These are phyloP conservation scores for Pythium coloratum DNA, from an alignment of 352 stramenopile genomes.

Conservation along the genomic window DNA sequence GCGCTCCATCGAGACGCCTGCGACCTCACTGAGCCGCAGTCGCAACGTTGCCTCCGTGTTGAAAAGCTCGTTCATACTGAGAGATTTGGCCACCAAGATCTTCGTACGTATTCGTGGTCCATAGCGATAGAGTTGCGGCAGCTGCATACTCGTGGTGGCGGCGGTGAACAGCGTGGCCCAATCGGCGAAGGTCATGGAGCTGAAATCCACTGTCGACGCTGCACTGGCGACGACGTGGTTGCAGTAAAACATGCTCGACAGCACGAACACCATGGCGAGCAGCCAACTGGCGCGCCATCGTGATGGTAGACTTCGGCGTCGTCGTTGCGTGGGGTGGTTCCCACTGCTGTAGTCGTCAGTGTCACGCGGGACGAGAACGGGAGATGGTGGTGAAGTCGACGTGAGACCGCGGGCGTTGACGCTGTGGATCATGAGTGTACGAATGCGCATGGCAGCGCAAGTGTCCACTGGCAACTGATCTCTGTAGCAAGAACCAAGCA, in stretches of 20 bases:
- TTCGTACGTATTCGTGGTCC: slow-evolving; percentile 32
- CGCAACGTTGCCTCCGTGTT: slow-evolving; percentile 27
- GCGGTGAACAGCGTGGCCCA: slow-evolving; percentile 16
- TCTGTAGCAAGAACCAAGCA: not conserved
- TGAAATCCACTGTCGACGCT: not conserved
- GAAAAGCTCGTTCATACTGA: slow-evolving; percentile 34
- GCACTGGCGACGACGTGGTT: not conserved
- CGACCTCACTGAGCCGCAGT: slow-evolving; percentile 33
- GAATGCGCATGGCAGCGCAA: slow-evolving; percentile 11
- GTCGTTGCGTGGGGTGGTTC: not conserved
- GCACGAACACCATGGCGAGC: not conserved
- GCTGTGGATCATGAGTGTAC: slow-evolving; percentile 8
- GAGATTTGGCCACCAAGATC: slow-evolving; percentile 21
- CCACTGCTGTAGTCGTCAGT: not conserved
- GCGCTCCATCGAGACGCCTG: slow-evolving; percentile 15
- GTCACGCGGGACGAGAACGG: not conserved
- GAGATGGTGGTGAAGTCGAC: not conserved
- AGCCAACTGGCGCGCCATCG: not conserved
- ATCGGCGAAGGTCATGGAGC: slow-evolving; percentile 10
- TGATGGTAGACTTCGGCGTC: not conserved
- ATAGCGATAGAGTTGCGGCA: slow-evolving; percentile 26
- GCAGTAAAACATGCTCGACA: slow-evolving; percentile 2
- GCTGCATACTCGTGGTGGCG: slow-evolving; percentile 3
- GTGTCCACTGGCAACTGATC: not conserved
- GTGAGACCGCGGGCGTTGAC: not conserved